A percentile compares a stretch with the other conserved stretches of the same genome.
Conservation (phyloP, 163 green algal species). For the Scenedesmus sp. region DNA sequence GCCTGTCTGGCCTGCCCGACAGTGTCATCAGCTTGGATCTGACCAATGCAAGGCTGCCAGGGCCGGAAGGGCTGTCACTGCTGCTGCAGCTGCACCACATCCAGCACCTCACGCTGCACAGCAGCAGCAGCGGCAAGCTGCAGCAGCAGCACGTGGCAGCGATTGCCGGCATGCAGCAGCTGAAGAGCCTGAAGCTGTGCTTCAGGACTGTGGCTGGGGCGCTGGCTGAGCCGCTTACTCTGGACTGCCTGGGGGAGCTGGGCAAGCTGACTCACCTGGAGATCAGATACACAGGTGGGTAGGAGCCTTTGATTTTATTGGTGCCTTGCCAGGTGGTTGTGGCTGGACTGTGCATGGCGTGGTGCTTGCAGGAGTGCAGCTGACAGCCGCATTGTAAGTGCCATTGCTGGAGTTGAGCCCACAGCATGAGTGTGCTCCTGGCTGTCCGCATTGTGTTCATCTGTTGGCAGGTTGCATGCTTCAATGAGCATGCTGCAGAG, state of each 20-base stretch:
- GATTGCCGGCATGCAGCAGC: conserved; percentile 3
- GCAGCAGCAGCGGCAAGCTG: conserved; percentile 21
- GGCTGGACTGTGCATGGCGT: no score
- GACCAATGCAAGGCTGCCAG: conserved; percentile 3
- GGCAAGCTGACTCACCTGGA: conserved; percentile 22
- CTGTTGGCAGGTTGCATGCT: no score
- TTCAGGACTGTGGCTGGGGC: conserved; percentile 17
- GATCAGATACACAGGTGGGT: conserved; percentile 34
- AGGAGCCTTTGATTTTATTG: not conserved
- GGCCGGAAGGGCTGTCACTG: not conserved
- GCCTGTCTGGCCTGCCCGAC: not conserved
- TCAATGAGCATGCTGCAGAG: no score
- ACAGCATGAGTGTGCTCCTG: no score
- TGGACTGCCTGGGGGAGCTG: conserved; percentile 19
- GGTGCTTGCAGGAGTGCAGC: no score
- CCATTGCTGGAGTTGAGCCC: no score
- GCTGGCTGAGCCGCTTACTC: conserved; percentile 1
- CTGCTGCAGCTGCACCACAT: conserved; percentile 5
- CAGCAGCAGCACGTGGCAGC: conserved; percentile 37
- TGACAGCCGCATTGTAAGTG: no score
- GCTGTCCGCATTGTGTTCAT: no score
- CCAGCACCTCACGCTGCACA: not conserved
- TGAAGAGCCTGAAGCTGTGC: conserved; percentile 11
- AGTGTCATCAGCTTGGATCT: not conserved
- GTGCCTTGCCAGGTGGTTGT: not conserved